Conservation (phyloP, 2,329 filamentous ascomycete species). For the Verticillium zaregamsianum region DNA sequence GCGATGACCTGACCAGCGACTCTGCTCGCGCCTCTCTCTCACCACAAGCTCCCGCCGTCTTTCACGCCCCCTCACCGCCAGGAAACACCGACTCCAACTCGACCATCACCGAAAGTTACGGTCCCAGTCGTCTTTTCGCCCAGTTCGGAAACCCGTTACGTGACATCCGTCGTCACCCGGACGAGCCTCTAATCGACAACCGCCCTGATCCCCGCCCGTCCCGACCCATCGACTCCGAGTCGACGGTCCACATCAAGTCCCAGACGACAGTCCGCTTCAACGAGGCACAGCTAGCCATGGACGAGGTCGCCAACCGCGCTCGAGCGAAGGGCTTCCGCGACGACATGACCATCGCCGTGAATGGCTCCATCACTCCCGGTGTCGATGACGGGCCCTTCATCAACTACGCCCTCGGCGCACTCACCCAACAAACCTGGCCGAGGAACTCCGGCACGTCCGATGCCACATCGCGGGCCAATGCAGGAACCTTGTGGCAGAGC, state of each 20-base stretch:
- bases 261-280: slow-evolving; percentile 30
- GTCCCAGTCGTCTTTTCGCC: slow-evolving; percentile 34
- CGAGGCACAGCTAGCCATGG: slow-evolving; percentile 27
- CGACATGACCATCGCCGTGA: slow-evolving; percentile 42
- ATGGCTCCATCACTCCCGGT: slow-evolving; percentile 63
- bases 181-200: slow-evolving; percentile 13
- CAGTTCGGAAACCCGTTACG: slow-evolving; percentile 25
- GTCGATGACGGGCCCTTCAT: slow-evolving; percentile 85
- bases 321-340: slow-evolving; percentile 40
- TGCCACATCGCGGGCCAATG: background rate
- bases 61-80: slow-evolving; percentile 34
- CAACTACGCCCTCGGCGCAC: slow-evolving; percentile 81
- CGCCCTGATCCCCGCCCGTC: slow-evolving; percentile 16
- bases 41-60: slow-evolving; percentile 29
- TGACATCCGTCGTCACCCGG: background rate
- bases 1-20: slow-evolving; percentile 16
- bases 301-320: slow-evolving; percentile 14
- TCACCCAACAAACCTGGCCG: slow-evolving; percentile 70
- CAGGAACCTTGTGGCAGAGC: background rate
- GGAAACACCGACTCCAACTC: slow-evolving; percentile 12
- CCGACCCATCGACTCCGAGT: slow-evolving; percentile 1
- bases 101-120: slow-evolving; percentile 32
- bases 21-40: slow-evolving; percentile 23
- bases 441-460: slow-evolving; percentile 39
- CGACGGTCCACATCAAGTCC: slow-evolving; percentile 1